A percentile compares a stretch with the other conserved stretches of the same genome.
Conservation (phyloP, 192 early-diverging fungal species). For the Umbelopsis vinacea region DNA sequence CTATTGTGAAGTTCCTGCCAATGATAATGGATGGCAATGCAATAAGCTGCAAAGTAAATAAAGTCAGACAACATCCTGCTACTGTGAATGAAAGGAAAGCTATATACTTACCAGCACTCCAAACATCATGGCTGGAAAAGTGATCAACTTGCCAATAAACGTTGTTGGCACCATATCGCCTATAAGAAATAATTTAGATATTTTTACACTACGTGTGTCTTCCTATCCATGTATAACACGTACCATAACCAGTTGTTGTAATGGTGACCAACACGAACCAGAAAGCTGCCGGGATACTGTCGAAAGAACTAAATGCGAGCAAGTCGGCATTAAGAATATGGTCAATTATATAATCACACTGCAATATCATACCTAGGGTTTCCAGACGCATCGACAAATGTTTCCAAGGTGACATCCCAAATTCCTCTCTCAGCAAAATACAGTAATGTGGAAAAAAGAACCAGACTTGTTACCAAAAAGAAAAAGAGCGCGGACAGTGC, state of each 20-base stretch:
- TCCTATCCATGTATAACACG: neutral
- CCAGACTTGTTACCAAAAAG: slow-evolving; percentile 71
- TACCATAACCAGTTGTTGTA: slow-evolving; percentile 79
- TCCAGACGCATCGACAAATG: slow-evolving; percentile 69
- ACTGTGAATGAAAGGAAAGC: neutral
- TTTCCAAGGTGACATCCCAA: slow-evolving; percentile 68
- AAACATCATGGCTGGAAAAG: slow-evolving; percentile 82
- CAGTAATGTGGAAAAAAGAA: slow-evolving; percentile 75
- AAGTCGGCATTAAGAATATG: neutral
- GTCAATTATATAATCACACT: neutral
- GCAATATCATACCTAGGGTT: slow-evolving; percentile 56
- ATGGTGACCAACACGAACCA: slow-evolving; percentile 82
- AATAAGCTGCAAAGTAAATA: slow-evolving; percentile 57
- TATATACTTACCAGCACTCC: slow-evolving; percentile 62
- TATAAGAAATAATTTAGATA: slow-evolving; percentile 19
- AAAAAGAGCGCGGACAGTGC: slow-evolving; percentile 75
- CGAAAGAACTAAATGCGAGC: slow-evolving; percentile 54
- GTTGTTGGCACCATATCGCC: slow-evolving; percentile 84
- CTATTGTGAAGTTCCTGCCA: slow-evolving; percentile 80
- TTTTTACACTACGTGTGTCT: neutral
- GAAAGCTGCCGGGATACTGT: slow-evolving; percentile 78
- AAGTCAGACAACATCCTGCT: neutral
- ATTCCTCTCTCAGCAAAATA: slow-evolving; percentile 85
- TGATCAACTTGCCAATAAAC: slow-evolving; percentile 76
- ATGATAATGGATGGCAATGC: slow-evolving; percentile 86